Conservation (phyloP, 306 rosid genomes). For the Vicia sativa region DNA sequence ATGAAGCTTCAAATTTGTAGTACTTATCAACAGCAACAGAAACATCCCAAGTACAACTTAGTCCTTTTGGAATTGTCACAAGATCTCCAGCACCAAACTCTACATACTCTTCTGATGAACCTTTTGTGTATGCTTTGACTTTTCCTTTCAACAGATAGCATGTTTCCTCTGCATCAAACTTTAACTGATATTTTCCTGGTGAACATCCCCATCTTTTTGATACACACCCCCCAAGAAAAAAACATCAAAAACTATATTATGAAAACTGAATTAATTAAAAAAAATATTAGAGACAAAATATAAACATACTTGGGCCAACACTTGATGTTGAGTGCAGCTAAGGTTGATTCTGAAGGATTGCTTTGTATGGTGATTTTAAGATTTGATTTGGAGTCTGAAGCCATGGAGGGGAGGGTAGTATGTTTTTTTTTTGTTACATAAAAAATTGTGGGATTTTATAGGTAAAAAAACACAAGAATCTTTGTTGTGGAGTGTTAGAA, state of each 20-base stretch:
- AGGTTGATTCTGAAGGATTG: constrained; percentile 76
- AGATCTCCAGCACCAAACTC: constrained; percentile 98
- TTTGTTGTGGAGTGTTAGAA: constrained; percentile 37
- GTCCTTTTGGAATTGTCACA: constrained; percentile 83
- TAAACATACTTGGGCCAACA: constrained; percentile 88
- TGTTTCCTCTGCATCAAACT: constrained; percentile 93
- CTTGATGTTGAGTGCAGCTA: constrained; percentile 76
- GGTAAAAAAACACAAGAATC: constrained; percentile 39
- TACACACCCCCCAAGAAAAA: background rate
- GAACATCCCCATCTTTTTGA: constrained; percentile 90
- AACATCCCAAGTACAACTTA: constrained; percentile 98
- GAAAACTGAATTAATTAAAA: constrained; percentile 1
- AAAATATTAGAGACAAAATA: background rate
- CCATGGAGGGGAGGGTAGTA: constrained; percentile 14
- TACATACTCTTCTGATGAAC: constrained; percentile 72
- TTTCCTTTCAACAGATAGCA: constrained; percentile 86
- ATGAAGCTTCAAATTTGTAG: constrained; percentile 80
- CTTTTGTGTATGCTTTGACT: constrained; percentile 84
- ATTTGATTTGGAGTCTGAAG: constrained; percentile 52
- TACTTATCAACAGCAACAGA: constrained; percentile 90
- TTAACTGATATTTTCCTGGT: constrained; percentile 87
- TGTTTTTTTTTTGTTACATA: constrained; percentile 23
- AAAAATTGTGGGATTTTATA: constrained; percentile 12
- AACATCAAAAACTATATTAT: background rate
- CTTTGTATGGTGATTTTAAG: constrained; percentile 70